Base-by-base conservation (phyloP, 2,329 filamentous ascomycete genomes). In the Fusarium equiseti region DNA sequence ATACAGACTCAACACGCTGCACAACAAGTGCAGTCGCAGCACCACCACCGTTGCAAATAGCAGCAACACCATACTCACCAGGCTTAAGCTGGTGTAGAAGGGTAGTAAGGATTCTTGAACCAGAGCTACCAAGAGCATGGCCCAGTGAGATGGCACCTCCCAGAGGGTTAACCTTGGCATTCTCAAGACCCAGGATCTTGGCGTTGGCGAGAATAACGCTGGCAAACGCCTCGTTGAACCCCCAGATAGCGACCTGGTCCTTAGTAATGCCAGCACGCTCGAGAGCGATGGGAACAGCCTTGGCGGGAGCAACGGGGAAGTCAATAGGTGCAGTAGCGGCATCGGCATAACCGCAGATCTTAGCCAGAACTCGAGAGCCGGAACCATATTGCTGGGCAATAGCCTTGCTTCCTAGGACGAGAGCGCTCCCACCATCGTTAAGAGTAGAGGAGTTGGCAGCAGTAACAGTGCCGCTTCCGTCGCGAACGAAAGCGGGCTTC, bases 161-260 rank as follows among this genome's bases (percentile, higher is more conserved):
- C 4, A 97, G 87, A 49, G 91, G 91, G 81, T 98, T 98, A 45
- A 98, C 93, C 38, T 89, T 91, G 43, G 93, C 93, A 49, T 88
- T 86, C 70, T 95, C 88, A 4, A 98, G 88, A 45, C 92, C 93
- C 35, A 97, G 88, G 68, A 97, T 94, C 91, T 97, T 95, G 76
- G 93, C 91, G 78, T 98, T 98, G 44, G 95, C 95, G 79, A 96
- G 94, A 81, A 98, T 96, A 31, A 98, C 95, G 7, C 93, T 93
- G 29, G 96, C 95, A 79, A 99, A 99, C 0, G 96, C 96, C 83
- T 99, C 96, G 81, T 99, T 99, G 82, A 99, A 97, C 80, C 98
- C 96, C 95, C 96, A 98, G 24, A 98, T 84, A 8, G 95, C 91
- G 48, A 99, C 94, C 80, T 98, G 92, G 49, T 97, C 92, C 82